A percentile compares a stretch with the other conserved stretches of the same genome.
Evolutionary conservation across 2,329 filamentous ascomycete genomes (phyloP).

Genomic region (Chaetomiaceae sp.): DNA sequence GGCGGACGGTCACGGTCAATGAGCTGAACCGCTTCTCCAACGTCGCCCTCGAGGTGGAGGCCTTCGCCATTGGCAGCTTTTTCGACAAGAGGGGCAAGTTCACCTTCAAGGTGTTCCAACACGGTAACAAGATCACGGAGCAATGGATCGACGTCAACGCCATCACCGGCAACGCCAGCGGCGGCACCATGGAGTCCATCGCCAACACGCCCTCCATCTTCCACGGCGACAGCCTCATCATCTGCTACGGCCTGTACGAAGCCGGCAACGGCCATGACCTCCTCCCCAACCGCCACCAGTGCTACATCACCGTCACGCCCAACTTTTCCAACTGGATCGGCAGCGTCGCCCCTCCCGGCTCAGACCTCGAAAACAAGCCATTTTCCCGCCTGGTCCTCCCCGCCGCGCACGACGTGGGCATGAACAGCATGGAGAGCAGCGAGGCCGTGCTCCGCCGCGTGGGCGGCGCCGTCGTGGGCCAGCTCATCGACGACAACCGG

Average conservation of each 20-base stretch:
- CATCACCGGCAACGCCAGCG: constrained; percentile 40
- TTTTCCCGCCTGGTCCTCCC: constrained; percentile 44
- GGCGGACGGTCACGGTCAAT: constrained; percentile 32
- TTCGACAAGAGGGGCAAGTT: constrained; percentile 45
- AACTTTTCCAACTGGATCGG: constrained; percentile 44
- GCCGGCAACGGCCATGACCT: constrained; percentile 37
- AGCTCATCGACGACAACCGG: constrained; percentile 27
- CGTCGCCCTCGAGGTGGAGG: constrained; percentile 44
- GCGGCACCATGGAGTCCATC: constrained; percentile 37
- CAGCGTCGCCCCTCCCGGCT: constrained; percentile 37
- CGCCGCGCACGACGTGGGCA: constrained; percentile 45
- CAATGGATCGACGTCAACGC: constrained; percentile 45
- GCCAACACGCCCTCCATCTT: constrained; percentile 32
- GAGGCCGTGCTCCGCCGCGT: constrained; percentile 38
- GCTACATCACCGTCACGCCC: constrained; percentile 42
- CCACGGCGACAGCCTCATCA: constrained; percentile 29
- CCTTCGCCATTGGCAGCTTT: constrained; percentile 36
- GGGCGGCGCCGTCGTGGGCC: constrained; percentile 30
- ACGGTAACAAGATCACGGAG: constrained; percentile 38
- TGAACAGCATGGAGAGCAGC: constrained; percentile 46
- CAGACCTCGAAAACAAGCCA: constrained; percentile 36
- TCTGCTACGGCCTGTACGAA: constrained; percentile 47
- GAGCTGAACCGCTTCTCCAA: constrained; percentile 35
- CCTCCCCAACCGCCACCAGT: constrained; percentile 41
- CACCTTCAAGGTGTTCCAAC: constrained; percentile 37